Evolutionary conservation across 495 filamentous ascomycete genomes (phyloP).

Genomic region (Aspergillus conjunctus): DNA sequence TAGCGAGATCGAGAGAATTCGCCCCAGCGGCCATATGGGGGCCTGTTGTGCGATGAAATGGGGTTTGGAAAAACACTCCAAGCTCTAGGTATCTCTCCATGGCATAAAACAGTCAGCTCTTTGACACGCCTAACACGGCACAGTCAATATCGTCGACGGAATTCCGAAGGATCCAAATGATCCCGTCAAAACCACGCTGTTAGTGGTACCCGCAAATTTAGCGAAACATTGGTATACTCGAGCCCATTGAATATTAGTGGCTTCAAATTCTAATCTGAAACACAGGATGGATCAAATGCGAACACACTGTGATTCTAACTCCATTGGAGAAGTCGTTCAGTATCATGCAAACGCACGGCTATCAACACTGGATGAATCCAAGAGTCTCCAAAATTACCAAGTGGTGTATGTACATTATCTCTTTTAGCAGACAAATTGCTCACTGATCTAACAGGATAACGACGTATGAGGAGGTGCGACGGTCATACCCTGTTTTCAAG

Average conservation of each 20-base stretch:
- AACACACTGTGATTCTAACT: conserved; percentile 34
- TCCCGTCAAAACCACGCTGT: conserved; percentile 46
- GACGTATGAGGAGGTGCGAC: conserved; percentile 56
- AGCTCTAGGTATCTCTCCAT: conserved; percentile 35
- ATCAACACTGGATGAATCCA: conserved; percentile 16
- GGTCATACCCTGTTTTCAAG: conserved; percentile 47
- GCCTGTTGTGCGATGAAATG: conserved; percentile 63
- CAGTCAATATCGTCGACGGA: conserved; percentile 52
- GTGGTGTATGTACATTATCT: conserved; percentile 28
- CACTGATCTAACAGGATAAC: conserved; percentile 35
- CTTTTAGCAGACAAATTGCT: not conserved
- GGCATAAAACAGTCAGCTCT: not conserved
- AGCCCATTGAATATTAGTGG: not conserved
- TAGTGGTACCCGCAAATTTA: conserved; percentile 50
- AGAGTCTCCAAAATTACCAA: conserved; percentile 23
- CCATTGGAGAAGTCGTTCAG: conserved; percentile 21
- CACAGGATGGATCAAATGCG: conserved; percentile 40
- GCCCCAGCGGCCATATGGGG: conserved; percentile 45
- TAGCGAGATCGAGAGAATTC: conserved; percentile 52
- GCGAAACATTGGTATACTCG: conserved; percentile 44
- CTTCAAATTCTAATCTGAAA: not conserved
- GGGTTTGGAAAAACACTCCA: conserved; percentile 64
- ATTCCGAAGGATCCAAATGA: conserved; percentile 33
- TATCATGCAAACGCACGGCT: conserved; percentile 20
- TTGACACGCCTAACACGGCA: not conserved